Percentiles rank a stretch among this genome's conserved stretches.
phyloP scores from a whole-genome alignment of 805 yeast genomes.

The Saccharomycopsis amapae region DNA sequence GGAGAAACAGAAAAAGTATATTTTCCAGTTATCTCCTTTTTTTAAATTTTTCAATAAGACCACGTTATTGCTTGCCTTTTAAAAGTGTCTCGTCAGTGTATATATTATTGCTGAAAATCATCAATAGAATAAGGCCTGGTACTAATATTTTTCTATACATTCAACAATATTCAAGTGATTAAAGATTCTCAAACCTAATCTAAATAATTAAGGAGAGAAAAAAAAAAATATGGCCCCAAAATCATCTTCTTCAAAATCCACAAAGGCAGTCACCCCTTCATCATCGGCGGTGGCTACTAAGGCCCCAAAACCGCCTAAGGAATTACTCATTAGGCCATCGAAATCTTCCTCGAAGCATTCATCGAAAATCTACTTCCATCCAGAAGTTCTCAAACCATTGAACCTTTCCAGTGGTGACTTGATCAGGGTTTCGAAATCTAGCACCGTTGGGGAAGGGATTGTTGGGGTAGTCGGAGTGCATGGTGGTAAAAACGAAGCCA shows the following conservation, averaged over 20 bases:
- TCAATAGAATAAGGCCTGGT: too few relatives aligned
- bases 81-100: too few relatives aligned
- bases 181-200: too few relatives aligned
- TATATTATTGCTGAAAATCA: too few relatives aligned
- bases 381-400: constrained; percentile 39
- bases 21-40: too few relatives aligned
- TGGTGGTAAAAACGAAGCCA: constrained; percentile 26
- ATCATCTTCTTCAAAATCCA: neutral
- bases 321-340: constrained; percentile 35
- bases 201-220: too few relatives aligned
- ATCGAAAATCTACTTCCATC: constrained; percentile 36
- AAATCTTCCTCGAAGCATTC: constrained; percentile 27
- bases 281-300: constrained; percentile 21
- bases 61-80: too few relatives aligned
- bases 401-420: constrained; percentile 41
- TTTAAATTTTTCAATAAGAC: too few relatives aligned
- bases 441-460: constrained; percentile 35
- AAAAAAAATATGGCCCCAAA: neutral
- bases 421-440: constrained; percentile 39
- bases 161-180: too few relatives aligned
- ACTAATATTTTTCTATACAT: too few relatives aligned
- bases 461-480: constrained; percentile 37
- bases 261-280: neutral
- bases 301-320: constrained; percentile 35
- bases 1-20: too few relatives aligned